Conservation (phyloP, 495 filamentous ascomycete genomes). For the Lasiosphaeria ovina region DNA sequence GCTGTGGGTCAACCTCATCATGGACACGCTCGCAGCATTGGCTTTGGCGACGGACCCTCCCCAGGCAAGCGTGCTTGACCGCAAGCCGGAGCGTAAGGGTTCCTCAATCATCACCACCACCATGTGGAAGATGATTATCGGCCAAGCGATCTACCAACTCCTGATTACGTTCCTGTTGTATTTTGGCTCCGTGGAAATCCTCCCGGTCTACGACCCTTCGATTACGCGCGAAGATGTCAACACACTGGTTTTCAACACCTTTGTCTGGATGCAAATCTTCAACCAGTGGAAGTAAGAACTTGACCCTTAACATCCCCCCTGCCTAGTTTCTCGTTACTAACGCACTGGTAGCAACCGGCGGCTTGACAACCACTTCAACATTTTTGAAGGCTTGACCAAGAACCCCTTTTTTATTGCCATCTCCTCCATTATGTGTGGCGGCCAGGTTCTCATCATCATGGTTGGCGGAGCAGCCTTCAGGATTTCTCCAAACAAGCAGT, state of each 20-base stretch:
- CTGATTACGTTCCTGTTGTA: constrained; percentile 74
- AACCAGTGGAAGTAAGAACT: constrained; percentile 82
- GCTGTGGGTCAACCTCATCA: constrained; percentile 90
- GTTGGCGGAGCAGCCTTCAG: constrained; percentile 72
- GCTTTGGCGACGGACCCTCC: constrained; percentile 85
- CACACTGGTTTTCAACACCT: constrained; percentile 88
- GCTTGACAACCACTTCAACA: constrained; percentile 85
- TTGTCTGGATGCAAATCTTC: constrained; percentile 97
- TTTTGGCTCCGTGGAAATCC: constrained; percentile 63
- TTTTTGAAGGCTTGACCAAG: constrained; percentile 73
- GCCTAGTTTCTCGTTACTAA: constrained; percentile 15
- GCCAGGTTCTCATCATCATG: constrained; percentile 78
- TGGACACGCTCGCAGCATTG: constrained; percentile 88
- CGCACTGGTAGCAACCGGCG: constrained; percentile 63
- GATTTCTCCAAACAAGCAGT: constrained; percentile 57
- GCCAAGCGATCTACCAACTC: constrained; percentile 81
- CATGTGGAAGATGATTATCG: constrained; percentile 97
- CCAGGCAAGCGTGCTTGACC: constrained; percentile 71
- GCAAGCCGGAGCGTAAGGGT: constrained; percentile 78
- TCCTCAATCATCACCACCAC: constrained; percentile 74
- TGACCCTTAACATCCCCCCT: background rate
- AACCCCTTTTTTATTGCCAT: constrained; percentile 86
- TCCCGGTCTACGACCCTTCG: constrained; percentile 44
- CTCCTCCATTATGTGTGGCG: constrained; percentile 73
- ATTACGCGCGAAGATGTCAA: constrained; percentile 49